Evolutionary conservation across 345 rosid genomes (phyloP).

Genomic region (Syzygium aromaticum): DNA sequence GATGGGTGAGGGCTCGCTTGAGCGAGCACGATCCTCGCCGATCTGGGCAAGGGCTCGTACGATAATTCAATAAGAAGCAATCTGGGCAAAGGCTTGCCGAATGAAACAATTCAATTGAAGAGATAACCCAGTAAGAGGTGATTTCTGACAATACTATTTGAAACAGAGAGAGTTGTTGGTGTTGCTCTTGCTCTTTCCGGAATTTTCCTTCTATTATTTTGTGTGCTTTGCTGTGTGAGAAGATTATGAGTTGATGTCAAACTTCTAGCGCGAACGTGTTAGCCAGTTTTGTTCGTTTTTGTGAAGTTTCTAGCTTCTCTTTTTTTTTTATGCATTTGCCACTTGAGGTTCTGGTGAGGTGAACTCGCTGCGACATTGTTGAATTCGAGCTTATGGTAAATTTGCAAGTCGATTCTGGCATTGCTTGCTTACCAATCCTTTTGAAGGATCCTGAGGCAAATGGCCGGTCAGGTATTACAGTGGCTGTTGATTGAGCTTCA

Average conservation of each 20-base stretch:
- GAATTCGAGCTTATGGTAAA: not conserved
- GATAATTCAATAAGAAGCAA: too few species aligned
- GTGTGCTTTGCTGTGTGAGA: not conserved
- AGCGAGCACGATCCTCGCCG: too few species aligned
- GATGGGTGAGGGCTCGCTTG: too few species aligned
- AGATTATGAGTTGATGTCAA: not conserved
- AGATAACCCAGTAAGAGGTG: conserved; percentile 5
- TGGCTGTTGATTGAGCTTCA: not conserved
- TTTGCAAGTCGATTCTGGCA: conserved; percentile 57
- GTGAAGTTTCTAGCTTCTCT: not conserved
- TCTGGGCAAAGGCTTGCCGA: not conserved
- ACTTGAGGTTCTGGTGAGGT: not conserved
- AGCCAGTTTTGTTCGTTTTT: not conserved
- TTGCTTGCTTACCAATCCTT: conserved; percentile 38
- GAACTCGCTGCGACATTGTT: not conserved
- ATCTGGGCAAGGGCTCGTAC: too few species aligned
- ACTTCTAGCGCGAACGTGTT: not conserved
- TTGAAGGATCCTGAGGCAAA: conserved; percentile 35
- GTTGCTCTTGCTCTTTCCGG: not conserved
- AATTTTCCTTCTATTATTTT: not conserved
- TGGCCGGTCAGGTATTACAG: conserved; percentile 31
- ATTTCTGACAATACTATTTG: not conserved
- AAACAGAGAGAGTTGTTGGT: not conserved
- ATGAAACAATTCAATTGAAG: not conserved
- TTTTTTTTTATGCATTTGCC: not conserved